A percentile compares a stretch with the other conserved stretches of the same genome.
Conservation (phyloP, 2,329 filamentous ascomycete species). For the Pseudodiploospora longispora region DNA sequence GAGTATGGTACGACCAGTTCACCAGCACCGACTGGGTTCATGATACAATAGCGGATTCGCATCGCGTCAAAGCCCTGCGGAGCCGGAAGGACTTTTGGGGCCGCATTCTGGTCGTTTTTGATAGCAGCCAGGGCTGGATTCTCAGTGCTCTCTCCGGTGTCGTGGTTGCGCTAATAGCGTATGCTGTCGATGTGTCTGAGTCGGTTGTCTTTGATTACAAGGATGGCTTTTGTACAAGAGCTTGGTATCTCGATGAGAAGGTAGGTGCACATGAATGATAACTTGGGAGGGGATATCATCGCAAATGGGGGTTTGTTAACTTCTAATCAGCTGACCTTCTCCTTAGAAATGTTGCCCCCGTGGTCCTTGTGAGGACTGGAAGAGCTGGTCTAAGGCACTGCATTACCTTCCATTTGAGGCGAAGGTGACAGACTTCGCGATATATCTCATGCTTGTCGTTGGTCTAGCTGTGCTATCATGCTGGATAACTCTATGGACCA, state of each 20-base stretch:
- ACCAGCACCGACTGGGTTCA: constrained; percentile 98
- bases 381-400: constrained; percentile 45
- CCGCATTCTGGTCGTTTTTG: constrained; percentile 66
- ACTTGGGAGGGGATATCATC: background rate
- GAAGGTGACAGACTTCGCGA: constrained; percentile 64
- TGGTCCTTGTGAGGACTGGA: constrained; percentile 49
- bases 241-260: constrained; percentile 69
- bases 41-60: constrained; percentile 90
- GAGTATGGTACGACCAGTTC: constrained; percentile 98
- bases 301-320: background rate
- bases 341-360: constrained; percentile 45
- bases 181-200: constrained; percentile 82
- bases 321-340: constrained; percentile 5
- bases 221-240: constrained; percentile 68
- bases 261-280: constrained; percentile 18
- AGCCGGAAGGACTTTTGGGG: constrained; percentile 78
- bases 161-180: constrained; percentile 77
- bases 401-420: constrained; percentile 36
- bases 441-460: constrained; percentile 68
- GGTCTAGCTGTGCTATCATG: constrained; percentile 65
- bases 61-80: constrained; percentile 75
- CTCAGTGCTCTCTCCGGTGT: constrained; percentile 84
- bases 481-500: constrained; percentile 76
- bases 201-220: constrained; percentile 83
- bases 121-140: constrained; percentile 90